phyloP scores from a whole-genome alignment of 139 green algal species.

The Chlorella sp. region DNA sequence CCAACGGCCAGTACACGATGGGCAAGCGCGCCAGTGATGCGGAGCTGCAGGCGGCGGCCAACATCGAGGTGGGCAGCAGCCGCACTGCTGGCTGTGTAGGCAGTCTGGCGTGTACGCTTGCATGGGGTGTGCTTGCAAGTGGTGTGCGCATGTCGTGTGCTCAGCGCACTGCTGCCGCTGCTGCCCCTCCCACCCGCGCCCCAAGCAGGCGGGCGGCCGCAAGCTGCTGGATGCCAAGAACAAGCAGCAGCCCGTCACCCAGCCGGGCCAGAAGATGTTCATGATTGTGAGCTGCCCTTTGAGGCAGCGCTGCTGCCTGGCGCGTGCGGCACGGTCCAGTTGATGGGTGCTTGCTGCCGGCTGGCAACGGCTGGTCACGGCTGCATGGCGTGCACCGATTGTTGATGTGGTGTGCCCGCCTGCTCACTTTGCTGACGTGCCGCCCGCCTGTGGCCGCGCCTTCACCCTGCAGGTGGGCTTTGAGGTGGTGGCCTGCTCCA shows the following conservation, averaged over 20 bases:
- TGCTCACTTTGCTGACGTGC: too few species aligned
- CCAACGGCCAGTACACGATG: slow-evolving; percentile 78
- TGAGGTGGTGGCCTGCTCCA: slow-evolving; percentile 91
- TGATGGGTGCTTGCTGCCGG: too few species aligned
- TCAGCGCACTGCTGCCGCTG: not conserved
- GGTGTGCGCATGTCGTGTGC: too few species aligned
- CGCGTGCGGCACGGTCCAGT: too few species aligned
- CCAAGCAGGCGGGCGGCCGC: slow-evolving; percentile 15
- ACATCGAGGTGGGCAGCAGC: slow-evolving; percentile 40
- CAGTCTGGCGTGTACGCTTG: too few species aligned
- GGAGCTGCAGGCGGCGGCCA: slow-evolving; percentile 63
- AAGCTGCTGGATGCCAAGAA: slow-evolving; percentile 2
- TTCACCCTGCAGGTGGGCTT: slow-evolving; percentile 65
- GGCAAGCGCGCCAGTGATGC: slow-evolving; percentile 36
- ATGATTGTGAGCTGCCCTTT: slow-evolving; percentile 74
- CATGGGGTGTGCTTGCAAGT: too few species aligned
- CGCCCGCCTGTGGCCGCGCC: too few species aligned
- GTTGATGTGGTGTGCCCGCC: too few species aligned
- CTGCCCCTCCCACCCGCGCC: not conserved
- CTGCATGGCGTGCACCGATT: too few species aligned
- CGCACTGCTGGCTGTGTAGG: not conserved
- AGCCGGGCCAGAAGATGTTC: slow-evolving; percentile 56
- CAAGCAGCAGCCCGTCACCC: not conserved
- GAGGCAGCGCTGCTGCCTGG: too few species aligned
- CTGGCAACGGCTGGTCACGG: too few species aligned